Percentiles rank a stretch among this genome's conserved stretches.
Evolutionary conservation across 2,329 filamentous ascomycete species (phyloP).

Genomic region (Aspergillus fumigatus): DNA sequence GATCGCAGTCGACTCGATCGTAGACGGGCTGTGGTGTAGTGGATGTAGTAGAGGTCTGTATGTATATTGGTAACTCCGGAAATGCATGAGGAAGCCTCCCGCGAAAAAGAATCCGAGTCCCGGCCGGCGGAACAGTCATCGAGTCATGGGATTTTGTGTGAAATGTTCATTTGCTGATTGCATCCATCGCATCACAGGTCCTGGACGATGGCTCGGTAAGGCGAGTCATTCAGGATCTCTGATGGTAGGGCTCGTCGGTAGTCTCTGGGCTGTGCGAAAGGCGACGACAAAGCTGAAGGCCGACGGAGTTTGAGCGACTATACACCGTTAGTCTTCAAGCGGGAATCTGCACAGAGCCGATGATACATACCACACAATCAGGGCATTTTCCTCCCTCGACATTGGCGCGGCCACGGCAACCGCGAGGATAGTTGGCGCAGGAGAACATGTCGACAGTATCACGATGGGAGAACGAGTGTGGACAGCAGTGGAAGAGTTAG

Average conservation of each 20-base stretch:
- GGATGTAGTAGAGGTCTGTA: too few relatives aligned
- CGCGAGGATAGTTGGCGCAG: slow-evolving; percentile 45
- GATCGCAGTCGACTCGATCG: background rate
- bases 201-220: slow-evolving; percentile 17
- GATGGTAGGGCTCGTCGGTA: slow-evolving; percentile 33
- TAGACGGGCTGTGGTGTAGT: background rate
- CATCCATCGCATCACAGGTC: slow-evolving; percentile 15
- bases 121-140: background rate
- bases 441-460: slow-evolving; percentile 38
- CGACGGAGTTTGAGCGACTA: slow-evolving; percentile 37
- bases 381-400: slow-evolving; percentile 39
- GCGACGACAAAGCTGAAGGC: slow-evolving; percentile 33
- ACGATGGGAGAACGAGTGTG: background rate
- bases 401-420: slow-evolving; percentile 45
- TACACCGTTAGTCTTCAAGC: slow-evolving; percentile 15
- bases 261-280: slow-evolving; percentile 38
- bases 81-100: background rate
- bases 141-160: background rate
- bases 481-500: background rate
- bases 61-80: background rate
- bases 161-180: too few relatives aligned
- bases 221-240: slow-evolving; percentile 27
- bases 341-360: background rate
- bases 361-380: slow-evolving; percentile 41
- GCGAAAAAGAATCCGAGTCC: background rate